A percentile compares a stretch with the other conserved stretches of the same genome.
Conservation (phyloP, 2,329 filamentous ascomycete genomes). For the Taxawa tesnikishii region DNA sequence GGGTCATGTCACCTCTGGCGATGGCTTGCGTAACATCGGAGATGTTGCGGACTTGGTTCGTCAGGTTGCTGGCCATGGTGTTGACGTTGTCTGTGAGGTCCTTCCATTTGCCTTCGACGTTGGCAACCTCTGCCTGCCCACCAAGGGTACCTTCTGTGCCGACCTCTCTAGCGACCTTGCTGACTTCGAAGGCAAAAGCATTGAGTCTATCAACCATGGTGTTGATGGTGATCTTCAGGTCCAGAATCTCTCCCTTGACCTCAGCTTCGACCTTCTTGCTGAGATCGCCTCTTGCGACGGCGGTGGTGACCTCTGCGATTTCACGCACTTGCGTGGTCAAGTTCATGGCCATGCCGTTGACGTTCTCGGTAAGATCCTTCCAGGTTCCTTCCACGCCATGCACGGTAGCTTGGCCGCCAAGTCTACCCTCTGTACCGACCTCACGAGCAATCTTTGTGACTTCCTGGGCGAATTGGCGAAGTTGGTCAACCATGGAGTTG, state of each 20-base stretch:
- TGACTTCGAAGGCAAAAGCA: slow-evolving; percentile 53
- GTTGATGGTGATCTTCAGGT: slow-evolving; percentile 74
- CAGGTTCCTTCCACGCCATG: slow-evolving; percentile 41
- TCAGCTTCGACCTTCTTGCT: slow-evolving; percentile 40
- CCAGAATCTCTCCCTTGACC: slow-evolving; percentile 39
- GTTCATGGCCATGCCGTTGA: slow-evolving; percentile 42
- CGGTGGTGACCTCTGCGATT: slow-evolving; percentile 41
- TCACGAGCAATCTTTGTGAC: slow-evolving; percentile 40
- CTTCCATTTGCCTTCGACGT: slow-evolving; percentile 56
- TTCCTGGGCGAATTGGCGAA: slow-evolving; percentile 40
- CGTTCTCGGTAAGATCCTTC: slow-evolving; percentile 42
- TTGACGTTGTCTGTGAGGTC: slow-evolving; percentile 56
- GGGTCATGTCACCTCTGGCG: slow-evolving; percentile 88
- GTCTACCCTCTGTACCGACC: slow-evolving; percentile 38
- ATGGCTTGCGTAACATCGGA: slow-evolving; percentile 92
- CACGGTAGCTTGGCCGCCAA: slow-evolving; percentile 39
- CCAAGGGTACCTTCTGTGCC: slow-evolving; percentile 53
- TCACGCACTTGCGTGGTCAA: slow-evolving; percentile 40
- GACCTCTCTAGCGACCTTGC: slow-evolving; percentile 53
- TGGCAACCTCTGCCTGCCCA: slow-evolving; percentile 51
- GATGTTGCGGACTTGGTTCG: slow-evolving; percentile 68
- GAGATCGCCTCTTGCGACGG: slow-evolving; percentile 38
- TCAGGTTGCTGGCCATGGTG: slow-evolving; percentile 54
- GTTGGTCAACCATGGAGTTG: slow-evolving; percentile 41
- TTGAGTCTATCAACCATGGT: slow-evolving; percentile 54